phyloP scores from a whole-genome alignment of 202 grass and related monocot genomes.

The Thinopyrum obtusiflorum region DNA sequence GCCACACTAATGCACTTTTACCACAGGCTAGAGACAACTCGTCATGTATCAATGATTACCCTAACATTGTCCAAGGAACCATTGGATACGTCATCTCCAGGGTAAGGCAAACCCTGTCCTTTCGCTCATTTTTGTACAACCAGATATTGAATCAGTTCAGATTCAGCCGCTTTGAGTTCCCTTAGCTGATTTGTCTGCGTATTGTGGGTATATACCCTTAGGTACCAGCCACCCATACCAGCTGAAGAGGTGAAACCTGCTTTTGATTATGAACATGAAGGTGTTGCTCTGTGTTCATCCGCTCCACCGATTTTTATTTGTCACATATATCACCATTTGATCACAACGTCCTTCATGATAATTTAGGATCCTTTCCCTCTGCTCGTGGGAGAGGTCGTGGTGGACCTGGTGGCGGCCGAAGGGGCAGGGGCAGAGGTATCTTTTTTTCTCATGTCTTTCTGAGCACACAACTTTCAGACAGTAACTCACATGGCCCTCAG shows the following conservation, averaged over 20 bases:
- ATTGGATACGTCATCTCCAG: conserved; percentile 71
- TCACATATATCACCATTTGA: not conserved
- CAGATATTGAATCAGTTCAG: not conserved
- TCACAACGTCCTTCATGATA: not conserved
- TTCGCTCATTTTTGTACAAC: not conserved
- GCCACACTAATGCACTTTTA: conserved; percentile 16
- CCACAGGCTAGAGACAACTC: conserved; percentile 72
- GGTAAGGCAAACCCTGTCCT: conserved; percentile 40
- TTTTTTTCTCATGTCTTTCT: conserved; percentile 16
- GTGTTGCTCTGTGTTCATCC: conserved; percentile 12
- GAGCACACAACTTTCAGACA: not conserved
- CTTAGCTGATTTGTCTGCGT: not conserved
- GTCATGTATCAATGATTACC: conserved; percentile 74
- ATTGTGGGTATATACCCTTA: conserved; percentile 19
- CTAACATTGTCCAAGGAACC: conserved; percentile 68
- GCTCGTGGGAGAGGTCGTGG: conserved; percentile 61
- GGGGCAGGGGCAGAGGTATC: conserved; percentile 81
- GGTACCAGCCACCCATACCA: conserved; percentile 81
- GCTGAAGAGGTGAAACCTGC: conserved; percentile 59
- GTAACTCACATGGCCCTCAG: not conserved
- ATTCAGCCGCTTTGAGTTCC: not conserved
- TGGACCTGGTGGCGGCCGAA: conserved; percentile 40
- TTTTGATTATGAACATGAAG: conserved; percentile 68
- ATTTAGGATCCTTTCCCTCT: conserved; percentile 45
- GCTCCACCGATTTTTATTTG: not conserved